phyloP scores from a whole-genome alignment of 495 filamentous ascomycete genomes.

The Trichoderma virens region DNA sequence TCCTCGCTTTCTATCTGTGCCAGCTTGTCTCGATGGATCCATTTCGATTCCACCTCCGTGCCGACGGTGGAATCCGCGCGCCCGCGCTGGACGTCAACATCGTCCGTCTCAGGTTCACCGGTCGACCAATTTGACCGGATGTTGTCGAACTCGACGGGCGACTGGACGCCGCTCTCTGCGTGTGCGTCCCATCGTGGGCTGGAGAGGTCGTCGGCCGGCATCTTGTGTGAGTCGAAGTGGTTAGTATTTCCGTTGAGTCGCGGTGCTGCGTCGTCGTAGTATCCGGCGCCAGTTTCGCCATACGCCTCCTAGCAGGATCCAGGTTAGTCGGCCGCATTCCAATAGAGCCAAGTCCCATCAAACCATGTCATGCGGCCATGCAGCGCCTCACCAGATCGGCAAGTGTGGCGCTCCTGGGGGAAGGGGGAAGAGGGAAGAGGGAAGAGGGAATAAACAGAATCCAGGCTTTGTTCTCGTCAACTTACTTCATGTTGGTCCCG shows the following conservation, averaged over 20 bases:
- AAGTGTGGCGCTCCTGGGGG: not conserved
- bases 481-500: constrained; percentile 18
- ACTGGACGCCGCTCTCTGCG: not conserved
- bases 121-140: constrained; percentile 3
- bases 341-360: not conserved
- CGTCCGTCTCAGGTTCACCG: not conserved
- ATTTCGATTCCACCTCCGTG: constrained; percentile 53
- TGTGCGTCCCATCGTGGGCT: not conserved
- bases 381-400: not conserved
- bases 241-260: not conserved
- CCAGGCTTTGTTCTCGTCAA: not conserved
- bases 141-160: constrained; percentile 4
- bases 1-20: constrained; percentile 90
- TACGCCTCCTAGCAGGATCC: not conserved
- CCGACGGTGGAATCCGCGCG: not conserved
- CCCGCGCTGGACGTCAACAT: not conserved
- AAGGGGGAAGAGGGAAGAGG: too few relatives aligned
- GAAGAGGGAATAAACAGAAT: not conserved
- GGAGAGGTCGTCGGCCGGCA: not conserved
- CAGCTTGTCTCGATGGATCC: constrained; percentile 96
- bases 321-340: not conserved
- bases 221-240: not conserved
- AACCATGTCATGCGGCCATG: not conserved
- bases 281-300: not conserved
- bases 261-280: constrained; percentile 1